Percentiles rank a stretch among this genome's conserved stretches.
Evolutionary conservation across 495 filamentous ascomycete species (phyloP).

Genomic region (Penicillium daleae): DNA sequence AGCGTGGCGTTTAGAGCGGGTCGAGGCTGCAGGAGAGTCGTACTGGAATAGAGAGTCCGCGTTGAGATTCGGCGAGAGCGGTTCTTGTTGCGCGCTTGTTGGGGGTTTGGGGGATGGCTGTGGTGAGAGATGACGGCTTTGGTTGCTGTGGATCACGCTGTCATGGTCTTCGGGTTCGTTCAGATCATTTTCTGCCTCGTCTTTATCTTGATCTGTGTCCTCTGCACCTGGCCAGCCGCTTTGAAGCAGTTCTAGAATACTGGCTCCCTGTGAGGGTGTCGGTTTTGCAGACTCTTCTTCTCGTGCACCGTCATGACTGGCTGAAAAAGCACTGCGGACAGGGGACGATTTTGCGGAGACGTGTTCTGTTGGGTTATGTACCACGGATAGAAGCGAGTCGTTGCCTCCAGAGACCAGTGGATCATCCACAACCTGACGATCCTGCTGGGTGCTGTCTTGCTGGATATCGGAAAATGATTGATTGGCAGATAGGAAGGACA

Average conservation of each 20-base stretch:
- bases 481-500: conserved; percentile 30
- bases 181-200: conserved; percentile 12
- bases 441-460: conserved; percentile 14
- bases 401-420: conserved; percentile 15
- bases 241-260: conserved; percentile 13
- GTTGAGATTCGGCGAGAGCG: conserved; percentile 13
- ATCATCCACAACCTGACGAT: conserved; percentile 29
- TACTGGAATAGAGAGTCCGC: conserved; percentile 1
- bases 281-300: neutral
- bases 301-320: conserved; percentile 2
- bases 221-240: conserved; percentile 24
- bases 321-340: conserved; percentile 5
- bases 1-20: conserved; percentile 14
- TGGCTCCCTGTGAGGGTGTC: conserved; percentile 6
- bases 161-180: conserved; percentile 16
- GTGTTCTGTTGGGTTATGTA: neutral
- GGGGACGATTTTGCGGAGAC: conserved; percentile 4
- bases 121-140: conserved; percentile 21
- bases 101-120: conserved; percentile 17
- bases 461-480: conserved; percentile 18
- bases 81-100: conserved; percentile 18
- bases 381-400: conserved; percentile 22
- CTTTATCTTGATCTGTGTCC: conserved; percentile 17
- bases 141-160: conserved; percentile 20
- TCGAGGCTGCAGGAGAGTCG: conserved; percentile 20